Evolutionary conservation across 163 green algal species (phyloP).

Genomic region (Trebouxia gelatinosa): DNA sequence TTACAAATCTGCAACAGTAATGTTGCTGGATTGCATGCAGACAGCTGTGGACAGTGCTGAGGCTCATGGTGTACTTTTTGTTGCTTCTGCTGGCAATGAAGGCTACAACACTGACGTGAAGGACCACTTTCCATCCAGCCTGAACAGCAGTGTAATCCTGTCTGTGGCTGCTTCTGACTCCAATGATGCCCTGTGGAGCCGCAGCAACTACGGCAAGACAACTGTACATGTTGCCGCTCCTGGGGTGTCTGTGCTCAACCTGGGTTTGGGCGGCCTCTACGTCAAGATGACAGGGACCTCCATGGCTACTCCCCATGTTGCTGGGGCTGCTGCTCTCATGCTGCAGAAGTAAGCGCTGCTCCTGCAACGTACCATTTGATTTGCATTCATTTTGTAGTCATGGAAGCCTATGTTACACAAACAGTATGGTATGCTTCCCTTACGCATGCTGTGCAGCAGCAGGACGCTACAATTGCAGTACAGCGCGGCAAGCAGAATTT

Average conservation of each 20-base stretch:
- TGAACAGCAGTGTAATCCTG: conserved; percentile 41
- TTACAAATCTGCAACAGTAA: neutral
- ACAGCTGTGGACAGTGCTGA: conserved; percentile 32
- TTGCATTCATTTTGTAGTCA: neutral
- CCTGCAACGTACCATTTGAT: neutral
- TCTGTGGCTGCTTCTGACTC: conserved; percentile 42
- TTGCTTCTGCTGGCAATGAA: conserved; percentile 56
- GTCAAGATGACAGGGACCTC: conserved; percentile 54
- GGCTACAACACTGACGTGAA: conserved; percentile 42
- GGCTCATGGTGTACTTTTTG: conserved; percentile 44
- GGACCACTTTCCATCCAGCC: conserved; percentile 40
- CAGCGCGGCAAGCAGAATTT: no score
- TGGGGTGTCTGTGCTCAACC: conserved; percentile 56
- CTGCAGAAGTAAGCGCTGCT: conserved; percentile 35
- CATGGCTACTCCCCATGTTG: conserved; percentile 64
- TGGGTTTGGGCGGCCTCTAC: conserved; percentile 48
- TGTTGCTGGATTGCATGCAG: conserved; percentile 38
- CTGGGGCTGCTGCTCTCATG: conserved; percentile 49
- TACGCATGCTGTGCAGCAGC: neutral
- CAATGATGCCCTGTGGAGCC: conserved; percentile 29
- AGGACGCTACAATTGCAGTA: no score
- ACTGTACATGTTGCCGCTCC: conserved; percentile 50
- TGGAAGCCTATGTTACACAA: neutral
- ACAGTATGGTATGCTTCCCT: neutral
- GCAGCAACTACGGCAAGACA: conserved; percentile 43